A percentile compares a stretch with the other conserved stretches of the same genome.
These are phyloP conservation scores for Suillus decipiens DNA, from an alignment of 768 basidiomycete species.

Conservation along the genomic window DNA sequence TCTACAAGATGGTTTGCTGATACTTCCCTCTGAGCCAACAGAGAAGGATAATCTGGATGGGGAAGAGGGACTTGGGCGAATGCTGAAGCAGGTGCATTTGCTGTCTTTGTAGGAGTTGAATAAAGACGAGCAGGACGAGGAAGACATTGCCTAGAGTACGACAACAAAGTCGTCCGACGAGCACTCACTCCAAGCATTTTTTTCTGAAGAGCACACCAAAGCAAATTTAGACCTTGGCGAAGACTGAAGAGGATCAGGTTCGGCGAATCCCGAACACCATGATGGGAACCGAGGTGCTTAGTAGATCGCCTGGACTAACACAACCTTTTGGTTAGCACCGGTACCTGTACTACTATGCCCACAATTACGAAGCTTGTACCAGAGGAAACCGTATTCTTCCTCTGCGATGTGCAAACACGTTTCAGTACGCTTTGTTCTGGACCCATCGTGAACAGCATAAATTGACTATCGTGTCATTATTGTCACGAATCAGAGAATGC, in stretches of 20 bases:
- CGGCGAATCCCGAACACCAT: not conserved
- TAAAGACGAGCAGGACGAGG: conserved; percentile 72
- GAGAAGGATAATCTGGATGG: conserved; percentile 42
- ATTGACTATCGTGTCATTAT: conserved; percentile 14
- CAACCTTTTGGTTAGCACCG: conserved; percentile 34
- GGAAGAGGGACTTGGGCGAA: conserved; percentile 38
- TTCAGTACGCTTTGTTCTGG: conserved; percentile 53
- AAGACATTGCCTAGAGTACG: conserved; percentile 64
- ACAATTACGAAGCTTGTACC: conserved; percentile 40
- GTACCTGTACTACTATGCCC: conserved; percentile 20
- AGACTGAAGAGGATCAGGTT: not conserved
- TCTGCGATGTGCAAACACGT: conserved; percentile 83
- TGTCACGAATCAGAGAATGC: conserved; percentile 43
- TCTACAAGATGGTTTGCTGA: conserved; percentile 28
- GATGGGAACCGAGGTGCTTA: too few relatives aligned
- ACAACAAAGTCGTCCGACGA: conserved; percentile 44
- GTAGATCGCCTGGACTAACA: not conserved
- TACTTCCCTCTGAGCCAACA: conserved; percentile 31
- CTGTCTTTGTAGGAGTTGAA: conserved; percentile 61
- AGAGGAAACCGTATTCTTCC: conserved; percentile 56
- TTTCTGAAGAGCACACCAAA: not conserved
- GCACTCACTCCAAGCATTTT: conserved; percentile 1
- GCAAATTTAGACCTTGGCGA: not conserved
- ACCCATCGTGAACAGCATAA: not conserved
- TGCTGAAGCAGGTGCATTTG: conserved; percentile 55